phyloP scores from a whole-genome alignment of 306 rosid species.

The Purshia tridentata region DNA sequence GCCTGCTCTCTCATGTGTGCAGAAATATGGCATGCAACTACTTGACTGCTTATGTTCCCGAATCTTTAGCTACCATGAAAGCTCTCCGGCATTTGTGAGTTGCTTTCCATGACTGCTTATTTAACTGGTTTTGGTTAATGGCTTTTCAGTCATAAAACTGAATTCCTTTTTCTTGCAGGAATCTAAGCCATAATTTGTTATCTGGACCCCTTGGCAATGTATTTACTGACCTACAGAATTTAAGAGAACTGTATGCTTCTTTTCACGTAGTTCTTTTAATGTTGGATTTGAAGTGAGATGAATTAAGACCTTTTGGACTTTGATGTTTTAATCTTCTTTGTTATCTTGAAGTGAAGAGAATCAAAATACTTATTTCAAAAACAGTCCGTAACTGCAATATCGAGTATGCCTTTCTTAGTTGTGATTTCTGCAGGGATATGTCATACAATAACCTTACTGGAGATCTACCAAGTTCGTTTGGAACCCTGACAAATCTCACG shows the following conservation, averaged over 20 bases:
- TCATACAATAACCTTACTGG: constrained; percentile 78
- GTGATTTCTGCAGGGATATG: constrained; percentile 63
- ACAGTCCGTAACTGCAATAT: constrained; percentile 10
- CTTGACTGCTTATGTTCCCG: constrained; percentile 62
- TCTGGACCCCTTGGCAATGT: constrained; percentile 84
- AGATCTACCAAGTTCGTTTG: constrained; percentile 94
- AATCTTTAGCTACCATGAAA: constrained; percentile 57
- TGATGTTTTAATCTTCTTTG: not conserved
- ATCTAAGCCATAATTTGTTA: constrained; percentile 80
- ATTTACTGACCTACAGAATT: constrained; percentile 64
- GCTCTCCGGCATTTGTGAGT: constrained; percentile 76
- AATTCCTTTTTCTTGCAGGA: constrained; percentile 49
- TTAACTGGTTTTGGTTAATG: constrained; percentile 8
- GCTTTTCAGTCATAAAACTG: constrained; percentile 21
- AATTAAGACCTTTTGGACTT: constrained; percentile 4
- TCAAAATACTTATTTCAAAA: not conserved
- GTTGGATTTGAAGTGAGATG: constrained; percentile 25
- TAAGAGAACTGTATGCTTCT: constrained; percentile 75
- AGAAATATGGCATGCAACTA: constrained; percentile 84
- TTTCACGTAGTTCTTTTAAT: constrained; percentile 19
- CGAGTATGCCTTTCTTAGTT: constrained; percentile 13
- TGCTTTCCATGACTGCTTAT: constrained; percentile 12
- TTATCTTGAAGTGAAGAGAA: not conserved
- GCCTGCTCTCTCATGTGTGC: constrained; percentile 29
- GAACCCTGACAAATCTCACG: constrained; percentile 58